These are phyloP conservation scores for Caryopteris hybrid DNA, from an alignment of 305 asterid species.

Conservation along the genomic window DNA sequence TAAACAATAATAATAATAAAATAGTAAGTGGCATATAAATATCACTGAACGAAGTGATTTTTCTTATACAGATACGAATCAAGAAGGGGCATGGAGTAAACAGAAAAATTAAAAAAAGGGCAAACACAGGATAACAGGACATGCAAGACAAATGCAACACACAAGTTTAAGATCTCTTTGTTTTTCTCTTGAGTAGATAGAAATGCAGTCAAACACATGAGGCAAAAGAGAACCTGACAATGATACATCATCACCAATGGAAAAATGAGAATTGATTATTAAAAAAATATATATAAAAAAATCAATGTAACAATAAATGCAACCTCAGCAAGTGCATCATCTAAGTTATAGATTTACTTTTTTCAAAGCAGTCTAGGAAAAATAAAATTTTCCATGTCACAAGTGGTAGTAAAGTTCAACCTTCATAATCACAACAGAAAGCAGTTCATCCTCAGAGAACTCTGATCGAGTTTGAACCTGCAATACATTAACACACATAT, in stretches of 20 bases:
- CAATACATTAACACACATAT: conserved; percentile 10
- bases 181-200: not conserved
- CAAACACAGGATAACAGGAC: not conserved
- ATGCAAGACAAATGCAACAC: not conserved
- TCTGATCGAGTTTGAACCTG: conserved; percentile 91
- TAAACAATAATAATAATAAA: conserved; percentile 15
- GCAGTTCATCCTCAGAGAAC: conserved; percentile 91
- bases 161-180: not conserved
- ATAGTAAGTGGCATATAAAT: conserved; percentile 11
- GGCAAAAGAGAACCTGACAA: too few relatives aligned
- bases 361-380: conserved; percentile 6
- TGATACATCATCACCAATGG: too few relatives aligned
- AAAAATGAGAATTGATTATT: not conserved
- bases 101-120: not conserved
- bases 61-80: too few relatives aligned
- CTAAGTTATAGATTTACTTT: not conserved
- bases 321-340: conserved; percentile 8
- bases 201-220: not conserved
- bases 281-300: not conserved
- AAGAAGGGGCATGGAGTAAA: too few relatives aligned
- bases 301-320: not conserved
- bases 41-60: not conserved
- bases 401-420: conserved; percentile 30
- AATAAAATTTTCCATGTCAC: not conserved
- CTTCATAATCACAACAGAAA: conserved; percentile 91